phyloP scores from a whole-genome alignment of 1,139 yeast species.

The Kurtzmaniella natalensis region DNA sequence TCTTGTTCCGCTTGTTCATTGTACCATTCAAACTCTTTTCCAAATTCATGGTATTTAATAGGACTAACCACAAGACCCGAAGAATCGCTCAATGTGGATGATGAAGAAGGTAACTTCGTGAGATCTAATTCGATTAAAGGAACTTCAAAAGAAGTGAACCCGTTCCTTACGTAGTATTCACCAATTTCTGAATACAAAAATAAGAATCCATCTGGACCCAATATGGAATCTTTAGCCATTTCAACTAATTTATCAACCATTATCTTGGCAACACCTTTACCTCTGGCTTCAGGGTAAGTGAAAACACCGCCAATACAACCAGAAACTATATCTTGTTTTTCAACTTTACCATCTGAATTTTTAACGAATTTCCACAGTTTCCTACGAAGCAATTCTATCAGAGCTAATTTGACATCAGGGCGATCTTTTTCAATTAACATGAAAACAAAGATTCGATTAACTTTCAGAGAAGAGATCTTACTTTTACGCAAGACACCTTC shows the following conservation, averaged over 20 bases:
- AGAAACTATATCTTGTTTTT: constrained; percentile 26
- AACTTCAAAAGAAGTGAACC: constrained; percentile 50
- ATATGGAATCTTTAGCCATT: constrained; percentile 16
- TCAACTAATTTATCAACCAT: constrained; percentile 52
- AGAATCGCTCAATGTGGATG: constrained; percentile 14
- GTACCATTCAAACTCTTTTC: constrained; percentile 20
- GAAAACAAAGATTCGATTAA: constrained; percentile 26
- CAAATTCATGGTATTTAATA: constrained; percentile 30
- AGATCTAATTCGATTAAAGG: constrained; percentile 27
- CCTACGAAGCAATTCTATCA: constrained; percentile 36
- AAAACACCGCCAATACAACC: constrained; percentile 65
- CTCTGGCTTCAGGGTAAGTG: constrained; percentile 54
- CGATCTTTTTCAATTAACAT: constrained; percentile 22
- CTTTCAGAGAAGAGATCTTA: constrained; percentile 20
- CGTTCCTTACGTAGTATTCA: constrained; percentile 56
- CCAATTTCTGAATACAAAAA: constrained; percentile 73
- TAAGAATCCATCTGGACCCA: constrained; percentile 39
- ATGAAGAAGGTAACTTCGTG: neutral
- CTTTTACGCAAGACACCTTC: constrained; percentile 42
- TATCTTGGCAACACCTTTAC: constrained; percentile 58
- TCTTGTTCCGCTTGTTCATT: constrained; percentile 16
- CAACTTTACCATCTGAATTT: constrained; percentile 15
- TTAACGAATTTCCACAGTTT: constrained; percentile 22
- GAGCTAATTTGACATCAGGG: constrained; percentile 21
- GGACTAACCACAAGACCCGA: constrained; percentile 15